Evolutionary conservation across 2,329 filamentous ascomycete genomes (phyloP).

Genomic region (Fusarium mangiferae): DNA sequence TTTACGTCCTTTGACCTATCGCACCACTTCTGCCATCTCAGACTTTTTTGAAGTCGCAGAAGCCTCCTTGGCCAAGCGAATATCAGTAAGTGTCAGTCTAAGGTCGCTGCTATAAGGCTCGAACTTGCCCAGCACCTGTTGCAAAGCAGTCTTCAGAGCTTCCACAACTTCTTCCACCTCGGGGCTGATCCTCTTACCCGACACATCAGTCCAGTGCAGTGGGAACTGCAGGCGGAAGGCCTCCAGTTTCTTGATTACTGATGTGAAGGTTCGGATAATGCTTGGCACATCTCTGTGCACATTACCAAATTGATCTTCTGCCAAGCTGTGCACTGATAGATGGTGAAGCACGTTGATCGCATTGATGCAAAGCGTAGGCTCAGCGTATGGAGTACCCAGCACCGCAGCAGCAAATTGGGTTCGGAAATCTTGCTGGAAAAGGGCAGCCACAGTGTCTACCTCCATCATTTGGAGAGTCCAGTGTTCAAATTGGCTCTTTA

Average conservation of each 20-base stretch:
- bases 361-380: slow-evolving; percentile 74
- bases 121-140: slow-evolving; percentile 75
- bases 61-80: slow-evolving; percentile 78
- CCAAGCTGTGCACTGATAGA: slow-evolving; percentile 77
- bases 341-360: slow-evolving; percentile 75
- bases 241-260: slow-evolving; percentile 75
- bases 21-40: slow-evolving; percentile 46
- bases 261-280: slow-evolving; percentile 79
- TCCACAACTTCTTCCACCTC: slow-evolving; percentile 79
- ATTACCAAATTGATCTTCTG: slow-evolving; percentile 85
- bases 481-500: slow-evolving; percentile 60
- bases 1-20: slow-evolving; percentile 4
- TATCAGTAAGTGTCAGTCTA: slow-evolving; percentile 74
- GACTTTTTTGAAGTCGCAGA: slow-evolving; percentile 49
- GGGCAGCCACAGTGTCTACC: slow-evolving; percentile 67
- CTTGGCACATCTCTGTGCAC: slow-evolving; percentile 83
- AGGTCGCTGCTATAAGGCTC: slow-evolving; percentile 78
- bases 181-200: slow-evolving; percentile 62
- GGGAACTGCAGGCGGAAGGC: slow-evolving; percentile 68
- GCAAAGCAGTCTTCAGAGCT: slow-evolving; percentile 72
- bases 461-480: slow-evolving; percentile 58
- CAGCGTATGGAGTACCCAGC: slow-evolving; percentile 78
- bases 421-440: slow-evolving; percentile 77
- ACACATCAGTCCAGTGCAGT: slow-evolving; percentile 83
- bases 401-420: slow-evolving; percentile 74